Evolutionary conservation across 768 basidiomycete genomes (phyloP), one percentile per base, ranked within the genome.

Genomic region (Dentipellis sp.): DNA sequence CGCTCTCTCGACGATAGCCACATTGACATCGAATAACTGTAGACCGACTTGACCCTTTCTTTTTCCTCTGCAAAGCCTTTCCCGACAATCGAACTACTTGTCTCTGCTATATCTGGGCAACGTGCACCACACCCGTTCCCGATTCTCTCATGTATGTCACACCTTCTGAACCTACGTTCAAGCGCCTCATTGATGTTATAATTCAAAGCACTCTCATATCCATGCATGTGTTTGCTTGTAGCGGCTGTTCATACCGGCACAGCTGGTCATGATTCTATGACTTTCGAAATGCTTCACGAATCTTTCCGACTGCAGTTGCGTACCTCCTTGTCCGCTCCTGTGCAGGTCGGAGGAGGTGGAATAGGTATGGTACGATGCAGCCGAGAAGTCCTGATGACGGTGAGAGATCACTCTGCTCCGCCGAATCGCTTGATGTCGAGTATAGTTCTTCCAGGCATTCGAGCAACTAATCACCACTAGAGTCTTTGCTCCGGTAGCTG

Each of bases 231-330:
- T 64, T 76, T 95, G 34, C 78, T 97, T 45, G 86, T 98, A 57
- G 88, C 94, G n/a, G 78, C 83, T 12, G 78, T 84, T 64, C 94
- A 97, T 65, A 76, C 83, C 4, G 72, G 82, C 22, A 84, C 83
- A 10, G 81, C 82, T 6, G 94, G 94, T 0, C 86, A 93, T 57
- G 76, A 86, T 17, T 72, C 72, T 12, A 84, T 97, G 69, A 97
- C 90, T 34, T 95, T 98, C 65, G 91, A 94, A 63, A 92, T 94
- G 84, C 78, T 95, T 8, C 78, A 87, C 59, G 88, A 91, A 53
- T 75, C 77, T 35, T 93, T 94, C 66, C 80, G 82, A 19, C 79
- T 84, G 58, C 87, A 90, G 69, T 78, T 88, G 17, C 82, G 85
- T 19, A 76, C 82, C 19, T 86, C 88, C 6, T 75, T 77, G 10